phyloP scores from a whole-genome alignment of 2,329 filamentous ascomycete genomes.

The Sporothrix sp. region DNA sequence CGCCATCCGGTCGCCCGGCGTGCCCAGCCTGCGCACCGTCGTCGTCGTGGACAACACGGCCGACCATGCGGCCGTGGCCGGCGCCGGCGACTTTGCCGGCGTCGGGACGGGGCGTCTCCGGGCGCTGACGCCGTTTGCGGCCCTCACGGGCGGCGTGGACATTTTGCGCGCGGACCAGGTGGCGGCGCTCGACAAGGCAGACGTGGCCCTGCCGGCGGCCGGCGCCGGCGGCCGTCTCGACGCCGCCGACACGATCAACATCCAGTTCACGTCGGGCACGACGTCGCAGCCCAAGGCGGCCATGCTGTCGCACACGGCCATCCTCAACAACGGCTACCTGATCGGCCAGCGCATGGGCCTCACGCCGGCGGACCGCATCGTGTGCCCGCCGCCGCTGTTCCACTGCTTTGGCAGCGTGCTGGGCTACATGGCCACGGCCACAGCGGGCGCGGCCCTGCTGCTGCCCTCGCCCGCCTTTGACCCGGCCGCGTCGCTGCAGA shows the following conservation, averaged over 20 bases:
- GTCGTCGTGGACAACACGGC: slow-evolving; percentile 70
- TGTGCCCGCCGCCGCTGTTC: slow-evolving; percentile 79
- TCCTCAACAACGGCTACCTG: slow-evolving; percentile 82
- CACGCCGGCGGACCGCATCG: slow-evolving; percentile 61
- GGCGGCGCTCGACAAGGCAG: not conserved
- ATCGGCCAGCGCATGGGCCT: slow-evolving; percentile 83
- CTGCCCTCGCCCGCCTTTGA: slow-evolving; percentile 85
- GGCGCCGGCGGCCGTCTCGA: too few relatives aligned
- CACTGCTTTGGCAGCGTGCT: slow-evolving; percentile 86
- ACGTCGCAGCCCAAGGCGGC: slow-evolving; percentile 86
- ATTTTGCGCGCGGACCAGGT: slow-evolving; percentile 2
- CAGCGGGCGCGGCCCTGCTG: slow-evolving; percentile 66
- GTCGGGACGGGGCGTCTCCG: slow-evolving; percentile 19
- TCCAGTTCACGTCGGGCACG: slow-evolving; percentile 96
- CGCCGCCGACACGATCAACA: slow-evolving; percentile 71
- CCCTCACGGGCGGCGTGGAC: slow-evolving; percentile 24
- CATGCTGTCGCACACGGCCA: slow-evolving; percentile 73
- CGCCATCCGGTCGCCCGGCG: slow-evolving; percentile 32
- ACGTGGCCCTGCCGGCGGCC: too few relatives aligned
- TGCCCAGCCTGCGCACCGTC: slow-evolving; percentile 62
- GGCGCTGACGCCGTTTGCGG: slow-evolving; percentile 37
- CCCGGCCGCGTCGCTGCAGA: slow-evolving; percentile 57
- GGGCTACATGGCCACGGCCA: slow-evolving; percentile 93
- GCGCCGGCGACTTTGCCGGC: slow-evolving; percentile 21
- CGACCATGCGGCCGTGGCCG: slow-evolving; percentile 36